phyloP scores from a whole-genome alignment of 768 basidiomycete species.

The Suillus occidentalis region DNA sequence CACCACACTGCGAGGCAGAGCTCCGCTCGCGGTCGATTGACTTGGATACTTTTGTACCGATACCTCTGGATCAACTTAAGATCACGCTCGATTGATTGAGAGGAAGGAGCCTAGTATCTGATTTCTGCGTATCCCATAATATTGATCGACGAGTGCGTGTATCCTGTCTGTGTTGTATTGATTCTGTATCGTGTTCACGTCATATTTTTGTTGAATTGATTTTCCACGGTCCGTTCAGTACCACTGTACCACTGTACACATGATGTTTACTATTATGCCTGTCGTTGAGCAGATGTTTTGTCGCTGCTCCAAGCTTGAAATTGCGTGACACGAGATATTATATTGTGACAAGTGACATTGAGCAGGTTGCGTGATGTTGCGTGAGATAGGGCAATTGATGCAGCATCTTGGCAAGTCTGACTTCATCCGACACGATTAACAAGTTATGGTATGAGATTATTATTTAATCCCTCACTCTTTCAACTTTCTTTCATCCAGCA shows the following conservation, averaged over 20 bases:
- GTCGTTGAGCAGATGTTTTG: slow-evolving; percentile 8
- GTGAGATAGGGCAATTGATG: slow-evolving; percentile 15
- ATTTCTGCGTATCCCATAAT: slow-evolving; percentile 36
- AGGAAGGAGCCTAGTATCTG: slow-evolving; percentile 29
- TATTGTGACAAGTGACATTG: slow-evolving; percentile 2
- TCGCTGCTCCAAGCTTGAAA: slow-evolving; percentile 7
- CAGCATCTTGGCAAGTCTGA: background rate
- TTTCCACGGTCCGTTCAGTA: slow-evolving; percentile 8
- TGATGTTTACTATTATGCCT: slow-evolving; percentile 13
- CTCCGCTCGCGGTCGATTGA: slow-evolving; percentile 84
- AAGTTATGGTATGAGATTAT: background rate
- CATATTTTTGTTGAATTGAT: slow-evolving; percentile 11
- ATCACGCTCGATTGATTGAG: slow-evolving; percentile 83
- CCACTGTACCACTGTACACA: slow-evolving; percentile 16
- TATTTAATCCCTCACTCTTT: background rate
- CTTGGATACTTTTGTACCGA: slow-evolving; percentile 91
- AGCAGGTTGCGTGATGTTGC: slow-evolving; percentile 34
- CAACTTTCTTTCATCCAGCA: background rate
- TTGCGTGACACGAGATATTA: slow-evolving; percentile 10
- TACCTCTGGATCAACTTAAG: slow-evolving; percentile 94
- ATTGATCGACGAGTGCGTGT: slow-evolving; percentile 27
- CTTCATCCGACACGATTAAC: slow-evolving; percentile 1
- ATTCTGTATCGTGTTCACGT: slow-evolving; percentile 12
- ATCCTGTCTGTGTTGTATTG: slow-evolving; percentile 28
- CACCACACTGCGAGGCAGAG: slow-evolving; percentile 85